Evolutionary conservation across 2,329 filamentous ascomycete species (phyloP).

Genomic region (Daldinia sp.): DNA sequence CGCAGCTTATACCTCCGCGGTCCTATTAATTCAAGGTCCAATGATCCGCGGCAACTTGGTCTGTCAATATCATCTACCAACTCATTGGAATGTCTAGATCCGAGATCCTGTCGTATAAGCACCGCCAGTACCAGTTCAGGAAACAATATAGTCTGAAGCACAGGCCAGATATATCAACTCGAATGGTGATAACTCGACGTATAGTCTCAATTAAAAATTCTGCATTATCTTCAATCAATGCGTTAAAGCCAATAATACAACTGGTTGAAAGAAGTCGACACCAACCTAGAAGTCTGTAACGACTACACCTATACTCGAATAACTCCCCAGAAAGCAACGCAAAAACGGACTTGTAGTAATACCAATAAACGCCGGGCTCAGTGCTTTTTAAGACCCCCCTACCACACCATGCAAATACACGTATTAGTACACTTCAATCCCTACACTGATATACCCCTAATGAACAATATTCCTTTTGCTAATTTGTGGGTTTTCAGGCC

Average conservation of each 20-base stretch:
- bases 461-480: background rate
- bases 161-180: background rate
- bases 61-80: background rate
- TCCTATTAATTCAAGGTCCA: background rate
- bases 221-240: constrained; percentile 24
- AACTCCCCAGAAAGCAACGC: constrained; percentile 18
- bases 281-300: constrained; percentile 16
- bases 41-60: background rate
- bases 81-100: background rate
- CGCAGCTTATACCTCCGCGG: background rate
- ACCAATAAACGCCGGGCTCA: constrained; percentile 40
- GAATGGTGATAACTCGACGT: constrained; percentile 3
- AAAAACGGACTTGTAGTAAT: constrained; percentile 17
- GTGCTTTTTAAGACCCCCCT: constrained; percentile 33
- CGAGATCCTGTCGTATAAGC: background rate
- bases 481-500: constrained; percentile 16
- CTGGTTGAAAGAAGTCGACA: constrained; percentile 15
- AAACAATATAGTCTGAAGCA: background rate
- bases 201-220: constrained; percentile 23
- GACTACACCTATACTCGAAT: constrained; percentile 20
- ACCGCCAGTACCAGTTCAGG: background rate
- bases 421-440: constrained; percentile 40
- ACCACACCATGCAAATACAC: constrained; percentile 40
- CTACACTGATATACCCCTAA: constrained; percentile 5
- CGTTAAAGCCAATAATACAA: constrained; percentile 31